Evolutionary conservation across 805 yeast genomes (phyloP).

Genomic region (Sugiyamaella boreocaroliniensis): DNA sequence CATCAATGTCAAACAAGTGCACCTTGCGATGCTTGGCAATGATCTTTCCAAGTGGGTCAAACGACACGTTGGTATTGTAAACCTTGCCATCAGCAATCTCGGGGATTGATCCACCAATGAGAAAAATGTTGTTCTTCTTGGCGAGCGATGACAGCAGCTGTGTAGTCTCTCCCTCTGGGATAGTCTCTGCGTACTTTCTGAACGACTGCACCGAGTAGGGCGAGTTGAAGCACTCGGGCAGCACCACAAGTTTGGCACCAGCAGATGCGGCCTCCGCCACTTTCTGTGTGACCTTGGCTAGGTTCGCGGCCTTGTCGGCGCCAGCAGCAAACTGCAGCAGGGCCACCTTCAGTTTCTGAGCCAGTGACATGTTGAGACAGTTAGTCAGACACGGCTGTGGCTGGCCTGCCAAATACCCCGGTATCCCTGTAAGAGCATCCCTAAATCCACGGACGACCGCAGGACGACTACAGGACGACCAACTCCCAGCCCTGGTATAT

Average conservation of each 20-base stretch:
- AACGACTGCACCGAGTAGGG: slow-evolving; percentile 88
- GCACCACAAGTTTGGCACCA: slow-evolving; percentile 66
- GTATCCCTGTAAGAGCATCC: not conserved
- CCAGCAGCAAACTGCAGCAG: slow-evolving; percentile 78
- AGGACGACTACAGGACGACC: too few species aligned
- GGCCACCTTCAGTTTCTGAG: slow-evolving; percentile 67
- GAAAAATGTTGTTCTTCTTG: slow-evolving; percentile 49
- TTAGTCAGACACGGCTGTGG: not conserved
- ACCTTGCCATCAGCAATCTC: slow-evolving; percentile 58
- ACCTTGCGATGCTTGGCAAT: slow-evolving; percentile 87
- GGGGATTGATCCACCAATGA: slow-evolving; percentile 92
- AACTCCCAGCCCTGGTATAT: too few species aligned
- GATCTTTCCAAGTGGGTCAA: slow-evolving; percentile 62
- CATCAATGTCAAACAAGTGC: slow-evolving; percentile 87
- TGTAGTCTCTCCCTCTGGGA: slow-evolving; percentile 65
- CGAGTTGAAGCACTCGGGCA: slow-evolving; percentile 95
- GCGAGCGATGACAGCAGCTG: slow-evolving; percentile 59
- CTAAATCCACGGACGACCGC: not conserved
- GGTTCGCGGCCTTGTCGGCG: slow-evolving; percentile 71
- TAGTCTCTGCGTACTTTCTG: slow-evolving; percentile 79
- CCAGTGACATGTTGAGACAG: slow-evolving; percentile 24
- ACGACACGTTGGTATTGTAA: slow-evolving; percentile 71
- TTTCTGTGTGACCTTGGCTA: slow-evolving; percentile 57
- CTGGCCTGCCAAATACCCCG: not conserved
- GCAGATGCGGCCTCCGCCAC: slow-evolving; percentile 60